These are phyloP conservation scores for Omphalea diandra DNA, from an alignment of 441 rosid species.

Conservation along the genomic window DNA sequence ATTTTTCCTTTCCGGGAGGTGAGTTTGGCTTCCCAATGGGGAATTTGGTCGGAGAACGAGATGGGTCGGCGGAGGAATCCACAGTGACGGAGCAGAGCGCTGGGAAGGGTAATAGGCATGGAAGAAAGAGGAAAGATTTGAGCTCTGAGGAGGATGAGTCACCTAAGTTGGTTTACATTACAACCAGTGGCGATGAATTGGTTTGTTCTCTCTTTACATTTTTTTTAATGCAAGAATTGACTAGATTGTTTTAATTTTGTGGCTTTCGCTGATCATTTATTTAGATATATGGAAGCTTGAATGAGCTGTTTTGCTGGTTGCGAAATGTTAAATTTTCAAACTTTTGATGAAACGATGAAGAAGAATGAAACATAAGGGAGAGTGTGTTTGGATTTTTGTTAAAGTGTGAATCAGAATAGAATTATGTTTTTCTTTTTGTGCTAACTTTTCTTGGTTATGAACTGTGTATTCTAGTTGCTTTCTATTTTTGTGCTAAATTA, in stretches of 20 bases:
- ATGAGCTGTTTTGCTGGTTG: not conserved
- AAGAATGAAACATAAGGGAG: not conserved
- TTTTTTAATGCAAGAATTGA: too few species aligned
- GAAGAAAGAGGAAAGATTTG: slow-evolving; percentile 62
- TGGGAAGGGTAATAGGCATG: slow-evolving; percentile 42
- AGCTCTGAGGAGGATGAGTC: slow-evolving; percentile 81
- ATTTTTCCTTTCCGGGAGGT: slow-evolving; percentile 66
- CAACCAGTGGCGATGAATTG: slow-evolving; percentile 69
- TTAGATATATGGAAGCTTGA: not conserved
- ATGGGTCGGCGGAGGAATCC: slow-evolving; percentile 67
- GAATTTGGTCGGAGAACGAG: slow-evolving; percentile 46
- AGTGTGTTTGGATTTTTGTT: not conserved
- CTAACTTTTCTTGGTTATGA: not conserved
- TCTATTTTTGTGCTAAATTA: too few species aligned
- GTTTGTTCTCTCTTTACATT: slow-evolving; percentile 41
- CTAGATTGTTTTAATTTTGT: too few species aligned
- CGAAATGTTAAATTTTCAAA: not conserved
- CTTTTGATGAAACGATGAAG: not conserved
- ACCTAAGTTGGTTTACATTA: slow-evolving; percentile 69
- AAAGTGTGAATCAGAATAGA: not conserved
- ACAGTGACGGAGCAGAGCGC: slow-evolving; percentile 74
- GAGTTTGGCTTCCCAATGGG: slow-evolving; percentile 58
- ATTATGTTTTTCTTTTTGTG: not conserved
- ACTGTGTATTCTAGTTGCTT: not conserved
- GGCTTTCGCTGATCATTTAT: not conserved